Evolutionary conservation across 2,329 filamentous ascomycete species (phyloP).

Genomic region (Amesomyces nigricolor): DNA sequence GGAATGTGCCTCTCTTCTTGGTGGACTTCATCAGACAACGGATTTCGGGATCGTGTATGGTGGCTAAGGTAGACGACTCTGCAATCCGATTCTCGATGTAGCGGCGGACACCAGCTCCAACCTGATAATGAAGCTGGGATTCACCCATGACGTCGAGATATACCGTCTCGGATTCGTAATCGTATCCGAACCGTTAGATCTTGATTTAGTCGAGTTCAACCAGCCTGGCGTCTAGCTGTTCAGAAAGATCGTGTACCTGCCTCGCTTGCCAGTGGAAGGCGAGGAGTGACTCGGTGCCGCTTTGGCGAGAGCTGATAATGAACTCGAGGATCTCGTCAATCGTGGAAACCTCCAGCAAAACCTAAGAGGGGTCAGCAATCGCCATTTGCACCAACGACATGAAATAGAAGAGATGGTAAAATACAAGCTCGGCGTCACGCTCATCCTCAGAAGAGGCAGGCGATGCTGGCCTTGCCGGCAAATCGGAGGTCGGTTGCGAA

Average conservation of each 20-base stretch:
- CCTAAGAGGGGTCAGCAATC: constrained; percentile 1
- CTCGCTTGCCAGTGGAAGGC: constrained; percentile 8
- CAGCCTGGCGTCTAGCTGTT: constrained; percentile 2
- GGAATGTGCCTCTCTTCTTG: background rate
- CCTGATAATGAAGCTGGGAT: constrained; percentile 7
- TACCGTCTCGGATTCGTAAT: constrained; percentile 3
- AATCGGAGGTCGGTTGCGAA: background rate
- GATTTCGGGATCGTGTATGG: too few species aligned
- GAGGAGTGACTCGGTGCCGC: background rate
- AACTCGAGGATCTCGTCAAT: background rate
- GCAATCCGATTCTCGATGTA: too few species aligned
- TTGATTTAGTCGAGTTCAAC: constrained; percentile 1
- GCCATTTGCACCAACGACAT: background rate
- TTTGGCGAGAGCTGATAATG: background rate
- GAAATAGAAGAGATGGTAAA: background rate
- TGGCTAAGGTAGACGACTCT: too few species aligned
- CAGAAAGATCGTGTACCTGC: background rate
- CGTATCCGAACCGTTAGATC: constrained; percentile 6
- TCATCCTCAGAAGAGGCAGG: background rate
- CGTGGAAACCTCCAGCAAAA: constrained; percentile 3
- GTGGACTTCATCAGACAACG: background rate
- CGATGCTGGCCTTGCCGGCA: background rate
- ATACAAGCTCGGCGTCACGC: constrained; percentile 3
- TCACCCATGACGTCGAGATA: constrained; percentile 9
- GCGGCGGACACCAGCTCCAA: constrained; percentile 5